Evolutionary conservation across 2,329 filamentous ascomycete genomes (phyloP).

Genomic region (Fusarium duplospermum): DNA sequence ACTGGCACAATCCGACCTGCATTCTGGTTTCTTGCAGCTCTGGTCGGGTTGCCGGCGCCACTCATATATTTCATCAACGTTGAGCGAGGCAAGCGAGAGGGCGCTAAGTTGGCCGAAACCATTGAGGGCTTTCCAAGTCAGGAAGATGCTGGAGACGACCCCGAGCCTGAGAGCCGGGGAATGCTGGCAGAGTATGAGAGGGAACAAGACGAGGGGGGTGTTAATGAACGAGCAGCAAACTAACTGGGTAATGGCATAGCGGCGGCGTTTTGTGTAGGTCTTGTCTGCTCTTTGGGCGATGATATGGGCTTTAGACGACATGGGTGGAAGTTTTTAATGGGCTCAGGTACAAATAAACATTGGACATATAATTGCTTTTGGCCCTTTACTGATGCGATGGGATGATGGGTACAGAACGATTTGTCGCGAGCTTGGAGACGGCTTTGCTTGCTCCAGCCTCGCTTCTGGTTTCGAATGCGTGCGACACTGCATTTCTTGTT

Average conservation of each 20-base stretch:
- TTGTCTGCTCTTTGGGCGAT: not conserved
- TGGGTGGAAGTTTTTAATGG: not conserved
- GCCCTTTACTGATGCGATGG: not conserved
- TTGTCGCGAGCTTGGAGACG: not conserved
- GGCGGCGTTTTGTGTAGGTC: slow-evolving; percentile 35
- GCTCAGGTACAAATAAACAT: not conserved
- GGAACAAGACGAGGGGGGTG: slow-evolving; percentile 26
- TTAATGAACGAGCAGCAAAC: slow-evolving; percentile 15
- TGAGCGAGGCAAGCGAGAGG: slow-evolving; percentile 79
- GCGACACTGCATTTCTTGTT: slow-evolving; percentile 9
- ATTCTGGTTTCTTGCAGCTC: slow-evolving; percentile 88
- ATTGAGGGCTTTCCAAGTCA: slow-evolving; percentile 64
- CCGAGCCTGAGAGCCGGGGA: slow-evolving; percentile 41
- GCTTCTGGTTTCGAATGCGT: slow-evolving; percentile 13
- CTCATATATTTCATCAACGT: slow-evolving; percentile 89
- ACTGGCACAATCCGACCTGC: slow-evolving; percentile 85
- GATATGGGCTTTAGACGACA: slow-evolving; percentile 10
- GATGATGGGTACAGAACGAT: not conserved
- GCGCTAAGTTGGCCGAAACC: slow-evolving; percentile 69
- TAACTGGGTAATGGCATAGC: slow-evolving; percentile 37
- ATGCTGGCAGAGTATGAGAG: slow-evolving; percentile 47
- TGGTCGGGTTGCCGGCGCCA: slow-evolving; percentile 88
- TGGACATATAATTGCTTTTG: not conserved
- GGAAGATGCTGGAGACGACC: slow-evolving; percentile 30
- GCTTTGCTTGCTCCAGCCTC: slow-evolving; percentile 3